Evolutionary conservation across 129 eudicot genomes (phyloP), one percentile per base, ranked within the genome.

Genomic region (Tagetes patula): DNA sequence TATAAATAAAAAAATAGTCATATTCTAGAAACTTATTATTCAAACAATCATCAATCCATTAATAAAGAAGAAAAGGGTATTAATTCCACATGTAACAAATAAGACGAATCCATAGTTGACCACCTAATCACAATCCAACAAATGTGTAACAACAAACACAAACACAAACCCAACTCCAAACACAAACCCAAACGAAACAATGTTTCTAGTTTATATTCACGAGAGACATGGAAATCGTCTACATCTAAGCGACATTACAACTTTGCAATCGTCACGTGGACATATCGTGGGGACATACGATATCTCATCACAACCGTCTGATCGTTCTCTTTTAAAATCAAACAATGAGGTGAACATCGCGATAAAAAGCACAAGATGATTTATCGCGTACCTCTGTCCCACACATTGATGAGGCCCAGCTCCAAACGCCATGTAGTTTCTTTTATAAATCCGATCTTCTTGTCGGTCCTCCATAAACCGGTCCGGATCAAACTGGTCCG

Each of bases 371-470:
- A 87, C 85, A 74, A 92, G 67, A 36, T 89, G 93, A 79, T 89
- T 92, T 8, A 87, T 79, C 1, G 98, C 98, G 30, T 92, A 92
- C 82, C 91, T 85, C 84, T 89, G 98, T 0, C 98, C 98, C 70
- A 92, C 98, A 69, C 98, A 92, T 7, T 92, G 98, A 69, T 92
- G 95, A 77, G 91, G 72, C 79, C 96, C 95, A 0, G 98, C 96
- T 0, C 98, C 98, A 41, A 92, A 92, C 0, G 90, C 98, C 32
- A 92, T 65, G 62, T 77, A 92, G 60, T 92, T 89, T 43, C 50
- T 82, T 55, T 84, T 89, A 71, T 83, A 87, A 46, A 89, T 73
- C 84, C 84, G 91, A 79, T 92, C 98, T 41, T 92, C 98, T 32
- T 82, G 83, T 31, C 97, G 63, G 0, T 60, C 75, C 3, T 88